phyloP scores from a whole-genome alignment of 345 rosid genomes.

The Pugionium cornutum region DNA sequence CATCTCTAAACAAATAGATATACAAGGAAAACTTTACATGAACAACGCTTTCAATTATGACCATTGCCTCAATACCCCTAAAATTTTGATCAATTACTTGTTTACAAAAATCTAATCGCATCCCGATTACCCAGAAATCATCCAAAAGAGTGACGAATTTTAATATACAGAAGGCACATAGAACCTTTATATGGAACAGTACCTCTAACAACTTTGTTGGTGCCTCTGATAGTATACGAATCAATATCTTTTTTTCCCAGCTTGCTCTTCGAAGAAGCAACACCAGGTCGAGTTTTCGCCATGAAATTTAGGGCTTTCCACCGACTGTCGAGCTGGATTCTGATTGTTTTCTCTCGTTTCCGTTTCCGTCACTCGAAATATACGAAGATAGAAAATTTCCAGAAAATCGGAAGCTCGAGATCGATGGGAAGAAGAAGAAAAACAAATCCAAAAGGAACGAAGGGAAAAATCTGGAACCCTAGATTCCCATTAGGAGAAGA shows the following conservation, averaged over 20 bases:
- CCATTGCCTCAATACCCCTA: too few species aligned
- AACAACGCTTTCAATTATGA: background rate
- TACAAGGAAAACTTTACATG: background rate
- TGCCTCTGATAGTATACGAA: conserved; percentile 64
- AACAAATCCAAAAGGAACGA: conserved; percentile 9
- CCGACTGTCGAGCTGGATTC: background rate
- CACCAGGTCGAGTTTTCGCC: conserved; percentile 84
- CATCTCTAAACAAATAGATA: background rate
- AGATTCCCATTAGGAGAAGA: conserved; percentile 28
- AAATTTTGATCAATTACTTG: conserved; percentile 4
- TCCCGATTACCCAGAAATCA: background rate
- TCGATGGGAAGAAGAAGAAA: conserved; percentile 1
- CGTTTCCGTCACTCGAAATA: background rate
- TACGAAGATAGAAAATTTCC: background rate
- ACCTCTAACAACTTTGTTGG: conserved; percentile 71
- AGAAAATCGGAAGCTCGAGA: conserved; percentile 18
- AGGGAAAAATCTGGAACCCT: conserved; percentile 39
- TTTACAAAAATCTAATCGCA: background rate
- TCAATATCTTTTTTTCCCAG: conserved; percentile 56
- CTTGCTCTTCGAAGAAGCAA: conserved; percentile 47
- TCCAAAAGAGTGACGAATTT: background rate
- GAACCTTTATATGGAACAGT: background rate
- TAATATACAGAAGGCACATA: background rate
- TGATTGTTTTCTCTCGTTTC: background rate
- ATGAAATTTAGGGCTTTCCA: conserved; percentile 42